Evolutionary conservation across 2,329 filamentous ascomycete species (phyloP).

Genomic region (Xylaria sp.): DNA sequence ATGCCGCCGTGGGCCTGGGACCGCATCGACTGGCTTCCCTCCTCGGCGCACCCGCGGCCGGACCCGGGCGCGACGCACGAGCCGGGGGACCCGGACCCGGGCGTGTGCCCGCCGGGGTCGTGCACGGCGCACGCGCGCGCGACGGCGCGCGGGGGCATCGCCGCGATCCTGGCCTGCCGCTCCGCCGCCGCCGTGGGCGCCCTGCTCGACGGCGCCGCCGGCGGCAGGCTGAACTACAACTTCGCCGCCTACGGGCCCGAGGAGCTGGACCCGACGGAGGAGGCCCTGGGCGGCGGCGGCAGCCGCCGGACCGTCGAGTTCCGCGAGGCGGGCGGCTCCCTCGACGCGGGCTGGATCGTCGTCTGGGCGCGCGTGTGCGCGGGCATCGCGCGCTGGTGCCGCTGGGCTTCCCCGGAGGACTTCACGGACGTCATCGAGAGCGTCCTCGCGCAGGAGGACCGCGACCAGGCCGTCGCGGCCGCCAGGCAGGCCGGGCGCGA

Average conservation of each 20-base stretch:
- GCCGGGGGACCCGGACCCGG: not conserved
- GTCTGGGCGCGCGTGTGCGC: constrained; percentile 41
- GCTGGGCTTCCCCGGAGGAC: constrained; percentile 8
- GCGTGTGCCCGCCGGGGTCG: too few species aligned
- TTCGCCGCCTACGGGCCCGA: constrained; percentile 22
- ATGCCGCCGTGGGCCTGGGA: constrained; percentile 3
- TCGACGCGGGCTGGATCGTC: constrained; percentile 40
- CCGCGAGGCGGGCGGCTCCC: constrained; percentile 40
- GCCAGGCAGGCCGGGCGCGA: constrained; percentile 1
- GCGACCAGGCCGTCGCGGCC: constrained; percentile 22
- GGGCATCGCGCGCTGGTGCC: constrained; percentile 31
- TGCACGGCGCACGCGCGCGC: not conserved
- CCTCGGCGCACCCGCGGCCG: not conserved
- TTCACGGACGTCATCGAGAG: constrained; percentile 33
- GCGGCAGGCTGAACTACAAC: constrained; percentile 29
- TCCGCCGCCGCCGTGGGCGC: constrained; percentile 29
- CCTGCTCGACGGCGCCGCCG: constrained; percentile 14
- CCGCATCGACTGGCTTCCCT: constrained; percentile 22
- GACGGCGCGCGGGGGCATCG: constrained; percentile 17
- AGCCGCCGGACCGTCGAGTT: constrained; percentile 38
- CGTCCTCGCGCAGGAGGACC: constrained; percentile 35
- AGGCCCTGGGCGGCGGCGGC: not conserved
- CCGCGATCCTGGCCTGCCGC: constrained; percentile 29
- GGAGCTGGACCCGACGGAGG: not conserved
- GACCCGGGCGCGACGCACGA: constrained; percentile 9